Base-by-base conservation (phyloP, 1,284 basidiomycete genomes). In the Polyporus tsugae region DNA sequence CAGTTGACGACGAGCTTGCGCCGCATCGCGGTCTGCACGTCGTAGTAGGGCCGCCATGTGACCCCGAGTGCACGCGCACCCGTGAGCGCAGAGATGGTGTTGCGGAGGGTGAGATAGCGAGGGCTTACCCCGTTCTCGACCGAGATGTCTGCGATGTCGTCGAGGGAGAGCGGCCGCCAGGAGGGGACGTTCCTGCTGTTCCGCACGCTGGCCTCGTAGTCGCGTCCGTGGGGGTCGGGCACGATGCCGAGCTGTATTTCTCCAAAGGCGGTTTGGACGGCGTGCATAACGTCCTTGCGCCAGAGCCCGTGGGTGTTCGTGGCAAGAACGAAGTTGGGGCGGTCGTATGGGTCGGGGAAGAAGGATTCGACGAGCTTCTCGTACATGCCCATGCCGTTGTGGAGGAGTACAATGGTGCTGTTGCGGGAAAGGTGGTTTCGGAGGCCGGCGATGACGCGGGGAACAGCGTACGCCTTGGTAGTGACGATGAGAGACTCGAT, bases 331-430 rank as follows among this genome's bases (percentile, higher is more conserved):
- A 99, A 95, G 76, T 95, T 90, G 6, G 97, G 97, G 42, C 96
- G 89, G 29, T 83, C 81, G 17, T 82, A 77, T 10, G 90, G 87
- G 75, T 96, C 91, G 49, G 86, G 90, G 82, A 97, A 99, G 59
- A 95, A 75, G 19, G 85, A 78, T 17, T 83, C 79, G 55, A 95
- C 79, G 63, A 98, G 84, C 70, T 89, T 82, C 75, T 99, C 96
- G 79, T 96, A 93, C 17, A 97, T 84, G 19, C 96, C 97, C 91
- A 98, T 84, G 78, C 91, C 97, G 78, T 98, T 98, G 78, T 98
- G 95, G 62, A 98, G 80, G 6, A 99, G 87, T 1, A 97, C 93
- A 72, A 99, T 89, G 35, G 96, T 98, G 57, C 91, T 93, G 63
- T 86, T 79, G 0, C 86, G 80, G 5, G 86, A 85, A 36, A 98